Percentiles rank a stretch among this genome's conserved stretches.
Evolutionary conservation across 805 yeast species (phyloP).

Genomic region (Lipomyces chichibuensis): DNA sequence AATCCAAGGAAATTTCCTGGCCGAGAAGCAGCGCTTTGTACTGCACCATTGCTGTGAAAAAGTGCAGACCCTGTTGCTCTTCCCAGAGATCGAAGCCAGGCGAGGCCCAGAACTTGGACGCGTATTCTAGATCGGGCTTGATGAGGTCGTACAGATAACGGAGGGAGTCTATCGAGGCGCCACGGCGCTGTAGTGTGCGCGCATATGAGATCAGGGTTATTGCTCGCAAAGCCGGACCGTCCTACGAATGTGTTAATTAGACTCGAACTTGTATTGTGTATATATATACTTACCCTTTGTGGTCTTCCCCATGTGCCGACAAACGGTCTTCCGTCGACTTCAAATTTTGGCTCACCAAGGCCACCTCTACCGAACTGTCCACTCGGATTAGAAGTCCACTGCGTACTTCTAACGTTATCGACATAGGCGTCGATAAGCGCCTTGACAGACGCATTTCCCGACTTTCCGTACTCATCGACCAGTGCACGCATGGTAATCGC

Average conservation of each 20-base stretch:
- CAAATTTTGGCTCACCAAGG: conserved; percentile 89
- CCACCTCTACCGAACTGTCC: conserved; percentile 60
- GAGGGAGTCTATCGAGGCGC: conserved; percentile 39
- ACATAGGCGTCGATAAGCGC: conserved; percentile 61
- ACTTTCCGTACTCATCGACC: conserved; percentile 57
- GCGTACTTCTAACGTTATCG: conserved; percentile 59
- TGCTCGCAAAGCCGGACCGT: conserved; percentile 87
- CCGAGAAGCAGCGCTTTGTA: conserved; percentile 69
- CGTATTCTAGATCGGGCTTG: conserved; percentile 70
- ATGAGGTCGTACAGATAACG: conserved; percentile 56
- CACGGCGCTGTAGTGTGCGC: conserved; percentile 47
- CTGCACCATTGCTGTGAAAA: conserved; percentile 78
- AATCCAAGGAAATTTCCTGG: conserved; percentile 43
- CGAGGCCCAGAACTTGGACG: conserved; percentile 61
- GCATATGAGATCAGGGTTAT: conserved; percentile 64
- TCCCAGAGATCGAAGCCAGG: conserved; percentile 93
- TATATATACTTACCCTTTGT: conserved; percentile 54
- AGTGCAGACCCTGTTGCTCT: conserved; percentile 73
- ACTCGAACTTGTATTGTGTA: neutral
- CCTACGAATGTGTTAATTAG: conserved; percentile 43
- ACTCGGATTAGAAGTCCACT: conserved; percentile 67
- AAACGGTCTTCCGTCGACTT: conserved; percentile 66
- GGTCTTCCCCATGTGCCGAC: conserved; percentile 87
- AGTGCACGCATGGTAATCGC: conserved; percentile 70
- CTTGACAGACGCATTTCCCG: conserved; percentile 38